Base-by-base conservation (phyloP, 2,329 filamentous ascomycete species). In the Ilyonectria destructans region DNA sequence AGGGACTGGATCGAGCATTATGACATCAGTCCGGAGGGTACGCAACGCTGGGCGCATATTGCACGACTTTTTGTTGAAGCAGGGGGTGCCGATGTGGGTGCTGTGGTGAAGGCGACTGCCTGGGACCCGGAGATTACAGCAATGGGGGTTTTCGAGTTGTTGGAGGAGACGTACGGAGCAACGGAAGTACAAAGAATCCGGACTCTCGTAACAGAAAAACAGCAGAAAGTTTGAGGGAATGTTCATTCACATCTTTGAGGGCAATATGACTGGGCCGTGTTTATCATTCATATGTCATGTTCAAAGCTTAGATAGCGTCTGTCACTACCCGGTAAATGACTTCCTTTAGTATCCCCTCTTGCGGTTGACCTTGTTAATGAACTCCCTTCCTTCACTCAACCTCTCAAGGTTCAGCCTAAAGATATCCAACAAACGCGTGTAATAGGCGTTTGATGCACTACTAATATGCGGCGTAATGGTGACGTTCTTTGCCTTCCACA, bases 401-500 rank as follows among this genome's bases (percentile, higher is more conserved):
- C 80, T 71, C 51, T 75, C 71, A 45, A 87, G 64, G 49, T 87
- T 87, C 37, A 78, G 58, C 52, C 80, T 77, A 56, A 86, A 64
- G 6, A 87, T 84, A 6, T 78, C 81, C 63, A 85, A 72, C 19
- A 85, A 74, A 4, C 85, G 75, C 17, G 80, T 77, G 52, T 73
- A 76, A 57, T 86, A 86, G 9, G 77, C 75, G 1, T 77, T 80
- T 8, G 84, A 85, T 6, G 69, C 70, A 1, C 82, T 83, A 57
- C 85, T 86, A 12, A 87, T 77, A 68, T 88, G 86, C 17, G 86
- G 86, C 23, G 85, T 86, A 52, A 96, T 87, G 58, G 92, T 87
- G 17, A 92, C 84, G 78, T 95, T 94, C 67, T 88, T 88, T 15
- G 91, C 84, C 29, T 83, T 86, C 93, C 93, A 96, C 58, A 96